Evolutionary conservation across 2,329 filamentous ascomycete genomes (phyloP).

Genomic region (Cladosporium sp.): DNA sequence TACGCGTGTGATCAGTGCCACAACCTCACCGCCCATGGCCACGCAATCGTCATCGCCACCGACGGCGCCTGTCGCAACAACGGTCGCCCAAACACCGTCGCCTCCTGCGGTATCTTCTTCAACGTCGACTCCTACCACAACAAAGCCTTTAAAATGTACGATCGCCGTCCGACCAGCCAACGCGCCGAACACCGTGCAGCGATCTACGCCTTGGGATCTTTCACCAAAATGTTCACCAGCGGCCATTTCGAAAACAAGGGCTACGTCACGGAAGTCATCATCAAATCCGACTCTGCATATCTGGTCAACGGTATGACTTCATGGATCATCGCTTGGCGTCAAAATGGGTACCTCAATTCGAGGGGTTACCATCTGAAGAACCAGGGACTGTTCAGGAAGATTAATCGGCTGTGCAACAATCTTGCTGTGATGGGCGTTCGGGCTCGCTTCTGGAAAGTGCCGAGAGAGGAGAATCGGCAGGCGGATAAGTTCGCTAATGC

Average conservation of each 20-base stretch:
- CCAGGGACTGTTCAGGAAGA: slow-evolving; percentile 24
- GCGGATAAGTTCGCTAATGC: slow-evolving; percentile 4
- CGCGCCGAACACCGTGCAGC: slow-evolving; percentile 26
- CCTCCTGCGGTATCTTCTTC: slow-evolving; percentile 28
- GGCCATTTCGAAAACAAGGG: background rate
- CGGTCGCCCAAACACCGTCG: slow-evolving; percentile 20
- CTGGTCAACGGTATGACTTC: slow-evolving; percentile 36
- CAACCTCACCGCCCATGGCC: slow-evolving; percentile 26
- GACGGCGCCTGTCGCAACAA: slow-evolving; percentile 31
- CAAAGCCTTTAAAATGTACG: slow-evolving; percentile 19
- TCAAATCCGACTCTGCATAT: slow-evolving; percentile 40
- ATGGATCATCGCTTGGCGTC: slow-evolving; percentile 37
- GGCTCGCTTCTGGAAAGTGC: slow-evolving; percentile 35
- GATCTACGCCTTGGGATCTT: slow-evolving; percentile 23
- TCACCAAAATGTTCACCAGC: slow-evolving; percentile 19
- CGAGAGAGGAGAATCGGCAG: background rate
- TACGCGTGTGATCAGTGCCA: background rate
- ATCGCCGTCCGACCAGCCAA: slow-evolving; percentile 22
- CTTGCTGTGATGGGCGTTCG: slow-evolving; percentile 15
- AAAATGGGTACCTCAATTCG: slow-evolving; percentile 32
- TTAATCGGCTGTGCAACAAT: slow-evolving; percentile 22
- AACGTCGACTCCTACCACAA: slow-evolving; percentile 6
- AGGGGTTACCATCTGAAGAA: slow-evolving; percentile 30
- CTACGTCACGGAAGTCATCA: slow-evolving; percentile 22
- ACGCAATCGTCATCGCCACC: slow-evolving; percentile 30